Evolutionary conservation across 2,329 filamentous ascomycete species (phyloP).

Genomic region (Pezicula radicicola): DNA sequence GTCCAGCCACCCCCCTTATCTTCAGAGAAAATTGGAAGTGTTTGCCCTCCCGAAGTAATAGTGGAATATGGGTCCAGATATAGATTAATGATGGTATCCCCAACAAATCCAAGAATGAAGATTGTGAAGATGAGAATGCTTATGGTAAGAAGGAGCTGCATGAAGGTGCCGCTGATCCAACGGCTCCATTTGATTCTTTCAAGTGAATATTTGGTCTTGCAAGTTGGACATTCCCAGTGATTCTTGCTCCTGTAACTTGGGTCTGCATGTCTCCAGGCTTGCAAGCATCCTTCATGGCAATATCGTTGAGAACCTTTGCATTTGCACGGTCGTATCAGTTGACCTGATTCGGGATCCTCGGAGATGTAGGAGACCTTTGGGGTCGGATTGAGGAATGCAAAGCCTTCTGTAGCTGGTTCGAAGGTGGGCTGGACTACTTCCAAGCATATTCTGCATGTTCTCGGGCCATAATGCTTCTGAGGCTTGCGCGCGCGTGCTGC

Average conservation of each 20-base stretch:
- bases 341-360: slow-evolving; percentile 68
- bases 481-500: slow-evolving; percentile 25
- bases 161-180: slow-evolving; percentile 62
- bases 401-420: slow-evolving; percentile 46
- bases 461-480: slow-evolving; percentile 58
- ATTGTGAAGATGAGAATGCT: slow-evolving; percentile 68
- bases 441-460: slow-evolving; percentile 87
- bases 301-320: slow-evolving; percentile 93
- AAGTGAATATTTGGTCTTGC: slow-evolving; percentile 77
- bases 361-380: slow-evolving; percentile 69
- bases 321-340: slow-evolving; percentile 83
- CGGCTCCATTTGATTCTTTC: slow-evolving; percentile 73
- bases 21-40: slow-evolving; percentile 40
- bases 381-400: slow-evolving; percentile 53
- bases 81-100: slow-evolving; percentile 86
- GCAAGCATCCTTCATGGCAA: slow-evolving; percentile 88
- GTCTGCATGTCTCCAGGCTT: slow-evolving; percentile 76
- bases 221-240: slow-evolving; percentile 86
- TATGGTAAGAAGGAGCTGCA: slow-evolving; percentile 70
- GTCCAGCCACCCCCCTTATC: slow-evolving; percentile 62
- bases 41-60: slow-evolving; percentile 40
- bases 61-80: slow-evolving; percentile 77
- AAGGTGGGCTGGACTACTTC: slow-evolving; percentile 65
- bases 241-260: slow-evolving; percentile 62
- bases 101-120: slow-evolving; percentile 85